Percentiles rank a stretch among this genome's conserved stretches.
Conservation (phyloP, 1,284 basidiomycete genomes). For the Ceratobasidium sp. region DNA sequence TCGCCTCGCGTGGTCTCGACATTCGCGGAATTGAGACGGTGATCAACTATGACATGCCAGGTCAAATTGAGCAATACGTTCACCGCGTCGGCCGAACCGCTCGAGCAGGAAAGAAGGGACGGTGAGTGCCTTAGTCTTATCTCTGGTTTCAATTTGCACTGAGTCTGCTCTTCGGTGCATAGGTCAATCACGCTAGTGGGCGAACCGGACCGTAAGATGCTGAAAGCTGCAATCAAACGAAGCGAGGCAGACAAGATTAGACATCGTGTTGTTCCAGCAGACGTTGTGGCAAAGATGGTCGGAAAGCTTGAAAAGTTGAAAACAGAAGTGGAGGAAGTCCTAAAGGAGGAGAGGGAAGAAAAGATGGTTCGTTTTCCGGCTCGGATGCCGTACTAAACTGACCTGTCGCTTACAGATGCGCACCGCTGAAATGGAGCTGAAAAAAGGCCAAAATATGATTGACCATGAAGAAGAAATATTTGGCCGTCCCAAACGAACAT, state of each 20-base stretch:
- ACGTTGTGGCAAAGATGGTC: constrained; percentile 77
- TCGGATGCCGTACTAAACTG: background rate
- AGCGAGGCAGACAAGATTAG: constrained; percentile 85
- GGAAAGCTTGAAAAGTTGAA: constrained; percentile 79
- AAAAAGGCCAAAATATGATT: constrained; percentile 95
- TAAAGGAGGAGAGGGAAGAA: constrained; percentile 96
- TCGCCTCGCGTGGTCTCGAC: constrained; percentile 94
- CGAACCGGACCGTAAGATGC: constrained; percentile 94
- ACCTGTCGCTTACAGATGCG: constrained; percentile 66
- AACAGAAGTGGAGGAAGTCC: constrained; percentile 81
- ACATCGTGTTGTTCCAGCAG: constrained; percentile 89
- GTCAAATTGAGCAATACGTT: constrained; percentile 91
- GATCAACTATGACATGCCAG: constrained; percentile 98
- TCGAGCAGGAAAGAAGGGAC: constrained; percentile 90
- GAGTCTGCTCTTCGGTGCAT: constrained; percentile 35
- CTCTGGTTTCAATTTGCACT: constrained; percentile 20
- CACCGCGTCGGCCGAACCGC: constrained; percentile 98
- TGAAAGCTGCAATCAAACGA: constrained; percentile 95
- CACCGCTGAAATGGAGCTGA: constrained; percentile 95
- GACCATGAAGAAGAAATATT: constrained; percentile 96
- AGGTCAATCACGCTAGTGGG: constrained; percentile 96
- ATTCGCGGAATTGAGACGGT: constrained; percentile 98
- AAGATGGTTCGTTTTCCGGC: constrained; percentile 70
- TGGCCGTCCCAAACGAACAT: constrained; percentile 92
- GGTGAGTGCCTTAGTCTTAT: constrained; percentile 63